A percentile compares a stretch with the other conserved stretches of the same genome.
Evolutionary conservation across 768 basidiomycete species (phyloP).

Genomic region (Clavaria fumosa): DNA sequence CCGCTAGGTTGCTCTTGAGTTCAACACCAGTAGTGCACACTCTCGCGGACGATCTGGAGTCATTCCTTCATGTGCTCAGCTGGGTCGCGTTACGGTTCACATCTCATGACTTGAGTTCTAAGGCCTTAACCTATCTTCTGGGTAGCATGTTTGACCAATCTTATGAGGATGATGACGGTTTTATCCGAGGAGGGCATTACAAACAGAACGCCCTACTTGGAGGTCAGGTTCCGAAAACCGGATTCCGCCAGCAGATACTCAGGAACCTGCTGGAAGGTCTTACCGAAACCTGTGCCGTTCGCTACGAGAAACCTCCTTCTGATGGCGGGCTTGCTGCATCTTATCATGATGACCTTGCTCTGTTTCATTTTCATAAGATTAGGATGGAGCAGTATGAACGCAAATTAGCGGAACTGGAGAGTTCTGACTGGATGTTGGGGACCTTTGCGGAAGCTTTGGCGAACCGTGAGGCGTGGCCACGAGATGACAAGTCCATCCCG

Average conservation of each 20-base stretch:
- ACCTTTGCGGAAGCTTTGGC: background rate
- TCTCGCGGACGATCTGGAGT: background rate
- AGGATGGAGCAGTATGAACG: background rate
- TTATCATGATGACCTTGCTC: background rate
- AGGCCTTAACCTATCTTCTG: background rate
- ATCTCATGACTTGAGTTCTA: background rate
- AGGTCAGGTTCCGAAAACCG: background rate
- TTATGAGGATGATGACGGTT: background rate
- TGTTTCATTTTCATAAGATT: too few species aligned
- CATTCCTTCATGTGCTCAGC: background rate
- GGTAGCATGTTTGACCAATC: background rate
- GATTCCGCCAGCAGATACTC: background rate
- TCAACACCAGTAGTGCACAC: background rate
- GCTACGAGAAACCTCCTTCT: background rate
- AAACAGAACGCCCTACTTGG: background rate
- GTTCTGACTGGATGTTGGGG: background rate
- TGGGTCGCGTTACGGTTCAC: background rate
- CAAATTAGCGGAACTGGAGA: background rate
- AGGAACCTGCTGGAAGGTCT: background rate
- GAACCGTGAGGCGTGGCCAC: background rate
- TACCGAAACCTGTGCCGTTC: background rate
- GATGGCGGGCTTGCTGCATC: background rate
- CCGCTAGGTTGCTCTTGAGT: background rate
- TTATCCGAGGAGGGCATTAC: background rate
- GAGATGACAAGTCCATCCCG: background rate